Evolutionary conservation across 1,284 basidiomycete species (phyloP).

Genomic region (Cryptococcus sp.): DNA sequence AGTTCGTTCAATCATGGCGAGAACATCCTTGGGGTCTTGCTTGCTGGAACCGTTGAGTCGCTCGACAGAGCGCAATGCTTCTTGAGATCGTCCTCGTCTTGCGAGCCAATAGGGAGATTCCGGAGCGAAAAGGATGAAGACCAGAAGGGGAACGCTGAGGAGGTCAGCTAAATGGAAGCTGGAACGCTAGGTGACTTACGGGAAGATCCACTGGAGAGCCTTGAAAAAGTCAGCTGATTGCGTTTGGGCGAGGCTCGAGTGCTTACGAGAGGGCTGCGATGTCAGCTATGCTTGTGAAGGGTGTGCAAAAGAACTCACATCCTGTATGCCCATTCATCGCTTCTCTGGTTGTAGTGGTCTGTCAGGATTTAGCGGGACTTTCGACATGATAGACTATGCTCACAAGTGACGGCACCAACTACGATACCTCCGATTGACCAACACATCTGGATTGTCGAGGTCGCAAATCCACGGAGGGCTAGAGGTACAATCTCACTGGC

Average conservation of each 20-base stretch:
- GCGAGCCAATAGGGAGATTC: constrained; percentile 8
- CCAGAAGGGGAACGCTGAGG: background rate
- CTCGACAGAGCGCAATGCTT: background rate
- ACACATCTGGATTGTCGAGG: background rate
- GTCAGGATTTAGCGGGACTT: no score
- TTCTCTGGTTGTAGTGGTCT: background rate
- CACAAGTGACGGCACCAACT: background rate
- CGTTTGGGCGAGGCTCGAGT: background rate
- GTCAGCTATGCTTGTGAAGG: background rate
- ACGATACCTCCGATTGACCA: background rate
- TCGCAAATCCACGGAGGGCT: background rate
- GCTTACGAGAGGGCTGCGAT: background rate
- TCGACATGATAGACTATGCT: background rate
- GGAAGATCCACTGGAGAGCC: background rate
- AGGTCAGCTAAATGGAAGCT: background rate
- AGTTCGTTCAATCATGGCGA: background rate
- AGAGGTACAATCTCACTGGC: constrained; percentile 1
- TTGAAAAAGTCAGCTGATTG: background rate
- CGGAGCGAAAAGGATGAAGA: constrained; percentile 1
- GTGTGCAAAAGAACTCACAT: background rate
- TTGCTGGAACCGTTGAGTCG: background rate
- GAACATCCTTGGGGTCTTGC: background rate
- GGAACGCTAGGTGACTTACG: background rate
- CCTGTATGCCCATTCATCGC: background rate
- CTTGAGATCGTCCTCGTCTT: background rate